Evolutionary conservation across 139 green algal species (phyloP).

Genomic region (Eudorina sp.): DNA sequence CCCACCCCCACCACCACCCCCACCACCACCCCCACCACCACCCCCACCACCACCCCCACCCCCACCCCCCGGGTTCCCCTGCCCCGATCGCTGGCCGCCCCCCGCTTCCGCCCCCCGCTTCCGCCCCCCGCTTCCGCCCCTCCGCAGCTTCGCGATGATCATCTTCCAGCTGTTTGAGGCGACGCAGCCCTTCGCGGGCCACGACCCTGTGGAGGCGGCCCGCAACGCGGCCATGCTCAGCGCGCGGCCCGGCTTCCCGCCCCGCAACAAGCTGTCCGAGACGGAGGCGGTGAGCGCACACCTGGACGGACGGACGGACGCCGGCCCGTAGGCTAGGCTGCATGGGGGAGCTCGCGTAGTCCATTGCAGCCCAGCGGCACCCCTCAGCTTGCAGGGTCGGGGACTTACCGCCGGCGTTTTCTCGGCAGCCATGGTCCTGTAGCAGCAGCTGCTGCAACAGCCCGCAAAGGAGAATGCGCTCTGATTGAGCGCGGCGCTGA

Average conservation of each 20-base stretch:
- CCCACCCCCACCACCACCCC: background rate
- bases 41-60: background rate
- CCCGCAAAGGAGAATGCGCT: no score
- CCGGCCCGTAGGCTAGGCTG: no score
- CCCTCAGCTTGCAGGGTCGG: no score
- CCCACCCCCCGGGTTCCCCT: background rate
- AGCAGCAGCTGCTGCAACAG: no score
- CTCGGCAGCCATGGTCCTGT: no score
- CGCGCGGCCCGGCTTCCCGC: conserved; percentile 67
- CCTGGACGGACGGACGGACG: no score
- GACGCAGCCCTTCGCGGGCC: conserved; percentile 69
- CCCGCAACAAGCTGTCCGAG: conserved; percentile 56
- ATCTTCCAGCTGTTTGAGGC: conserved; percentile 83
- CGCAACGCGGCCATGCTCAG: conserved; percentile 66
- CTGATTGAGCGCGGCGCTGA: no score
- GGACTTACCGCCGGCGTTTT: no score
- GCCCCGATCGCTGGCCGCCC: background rate
- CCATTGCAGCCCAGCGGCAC: no score
- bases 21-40: background rate
- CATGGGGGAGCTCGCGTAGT: no score
- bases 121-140: conserved; percentile 41
- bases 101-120: background rate
- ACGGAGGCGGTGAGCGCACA: conserved; percentile 33
- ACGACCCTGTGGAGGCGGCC: conserved; percentile 72
- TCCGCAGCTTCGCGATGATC: conserved; percentile 82